Percentiles rank a stretch among this genome's conserved stretches.
These are phyloP conservation scores for Calendula officinalis DNA, from an alignment of 129 eudicot genomes.

Conservation along the genomic window DNA sequence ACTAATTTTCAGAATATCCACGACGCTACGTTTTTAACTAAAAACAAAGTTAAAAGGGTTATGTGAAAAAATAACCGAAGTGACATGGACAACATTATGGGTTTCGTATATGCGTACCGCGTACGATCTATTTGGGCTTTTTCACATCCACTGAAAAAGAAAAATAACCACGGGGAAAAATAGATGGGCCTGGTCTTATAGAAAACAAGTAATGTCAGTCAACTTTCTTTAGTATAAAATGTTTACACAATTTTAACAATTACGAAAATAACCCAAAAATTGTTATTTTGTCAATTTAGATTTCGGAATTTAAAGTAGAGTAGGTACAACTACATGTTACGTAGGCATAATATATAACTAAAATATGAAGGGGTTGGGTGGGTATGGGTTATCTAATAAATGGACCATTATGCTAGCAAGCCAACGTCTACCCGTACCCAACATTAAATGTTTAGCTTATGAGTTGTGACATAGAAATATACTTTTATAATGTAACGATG, in stretches of 20 bases:
- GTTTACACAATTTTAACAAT: too few relatives aligned
- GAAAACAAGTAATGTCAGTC: too few relatives aligned
- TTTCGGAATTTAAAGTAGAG: neutral
- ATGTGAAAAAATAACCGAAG: neutral
- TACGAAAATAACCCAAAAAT: too few relatives aligned
- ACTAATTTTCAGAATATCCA: too few relatives aligned
- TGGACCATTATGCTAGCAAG: constrained; percentile 3
- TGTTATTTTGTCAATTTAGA: too few relatives aligned
- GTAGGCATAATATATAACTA: neutral
- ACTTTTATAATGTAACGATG: neutral
- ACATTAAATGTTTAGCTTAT: neutral
- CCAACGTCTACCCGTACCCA: neutral
- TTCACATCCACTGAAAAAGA: neutral
- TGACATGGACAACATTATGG: neutral
- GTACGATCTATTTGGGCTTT: neutral
- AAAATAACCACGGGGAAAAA: too few relatives aligned
- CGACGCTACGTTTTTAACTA: too few relatives aligned
- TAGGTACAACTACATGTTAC: constrained; percentile 13
- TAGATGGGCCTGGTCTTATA: too few relatives aligned
- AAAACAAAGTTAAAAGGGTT: too few relatives aligned
- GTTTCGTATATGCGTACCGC: neutral
- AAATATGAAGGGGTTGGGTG: neutral
- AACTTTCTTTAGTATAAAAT: too few relatives aligned
- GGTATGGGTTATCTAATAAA: constrained; percentile 16
- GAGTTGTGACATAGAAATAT: neutral